These are phyloP conservation scores for Umbilicus rupestris DNA, from an alignment of 164 flowering plant genomes.

Conservation along the genomic window DNA sequence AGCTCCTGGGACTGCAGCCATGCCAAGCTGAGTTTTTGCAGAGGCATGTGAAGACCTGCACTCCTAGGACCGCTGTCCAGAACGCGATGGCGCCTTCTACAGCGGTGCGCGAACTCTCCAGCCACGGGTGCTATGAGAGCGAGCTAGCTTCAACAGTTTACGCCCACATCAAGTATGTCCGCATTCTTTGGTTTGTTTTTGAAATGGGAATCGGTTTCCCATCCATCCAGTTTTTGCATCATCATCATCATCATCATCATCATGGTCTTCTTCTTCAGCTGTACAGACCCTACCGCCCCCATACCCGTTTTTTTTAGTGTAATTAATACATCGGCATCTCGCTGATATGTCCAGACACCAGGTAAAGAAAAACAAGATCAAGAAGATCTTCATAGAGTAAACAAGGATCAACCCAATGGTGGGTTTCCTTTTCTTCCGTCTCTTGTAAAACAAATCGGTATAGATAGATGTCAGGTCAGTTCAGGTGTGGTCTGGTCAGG, in stretches of 20 bases:
- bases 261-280: too few relatives aligned
- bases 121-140: constrained; percentile 3
- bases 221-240: constrained; percentile 35
- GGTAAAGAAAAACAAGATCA: neutral
- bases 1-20: constrained; percentile 27
- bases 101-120: constrained; percentile 18
- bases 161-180: neutral
- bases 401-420: neutral
- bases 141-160: neutral
- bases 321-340: constrained; percentile 48
- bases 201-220: constrained; percentile 28
- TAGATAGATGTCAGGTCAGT: neutral
- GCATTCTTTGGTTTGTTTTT: constrained; percentile 35
- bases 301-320: constrained; percentile 26
- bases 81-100: constrained; percentile 35
- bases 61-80: constrained; percentile 24
- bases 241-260: constrained; percentile 21
- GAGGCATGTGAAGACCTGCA: constrained; percentile 40
- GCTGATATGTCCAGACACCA: constrained; percentile 19
- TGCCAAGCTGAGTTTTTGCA: constrained; percentile 36
- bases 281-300: constrained; percentile 33
- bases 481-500: neutral
- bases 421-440: neutral
- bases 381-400: constrained; percentile 4
- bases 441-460: neutral